Evolutionary conservation across 345 rosid species (phyloP), one percentile per base, ranked within the genome.

Genomic region (Hirschfeldia incana): DNA sequence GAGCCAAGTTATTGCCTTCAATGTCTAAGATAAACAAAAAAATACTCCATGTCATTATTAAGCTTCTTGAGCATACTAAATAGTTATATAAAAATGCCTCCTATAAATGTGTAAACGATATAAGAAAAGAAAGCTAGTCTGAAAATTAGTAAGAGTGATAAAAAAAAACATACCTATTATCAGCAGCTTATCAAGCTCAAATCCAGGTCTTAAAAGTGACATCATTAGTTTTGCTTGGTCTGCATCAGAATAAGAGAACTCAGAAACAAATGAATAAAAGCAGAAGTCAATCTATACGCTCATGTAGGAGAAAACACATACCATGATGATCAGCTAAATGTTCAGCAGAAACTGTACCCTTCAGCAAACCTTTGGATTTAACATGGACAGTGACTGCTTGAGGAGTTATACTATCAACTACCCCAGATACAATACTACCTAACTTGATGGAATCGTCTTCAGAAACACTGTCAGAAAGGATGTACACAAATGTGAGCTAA

Each of bases 311-410:
- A 75, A 71, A 79, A 66, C 15, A 75, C 61, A 65, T 88, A 95
- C 99, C 99, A 82, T 86, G 92, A 83, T 88, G 96, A 84, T 95
- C 99, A 63, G 98, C 91, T 86, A 95, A 82, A 84, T 95, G 99
- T 80, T 92, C 97, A 65, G 83, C 74, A 62, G 87, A 73, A 76
- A 95, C 85, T 78, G 85, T 87, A 74, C 99, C 99, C 89, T 83
- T 93, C 71, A 85, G 76, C 82, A 84, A 70, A 72, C 85, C 85
- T 78, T 84, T 91, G 44, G 86, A 85, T 49, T 85, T 86, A 73
- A 91, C 86, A 81, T 76, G 81, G 46, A 95, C 86, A 75, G 85
- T 59, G 36, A 93, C 85, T 36, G 84, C 88, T 84, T 77, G 82
- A 37, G 92, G 84, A 66, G 90, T 86, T 27, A 95, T 77, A 67